Base-by-base conservation (phyloP, 2,329 filamentous ascomycete genomes). In the Hirsutella minnesotensis region DNA sequence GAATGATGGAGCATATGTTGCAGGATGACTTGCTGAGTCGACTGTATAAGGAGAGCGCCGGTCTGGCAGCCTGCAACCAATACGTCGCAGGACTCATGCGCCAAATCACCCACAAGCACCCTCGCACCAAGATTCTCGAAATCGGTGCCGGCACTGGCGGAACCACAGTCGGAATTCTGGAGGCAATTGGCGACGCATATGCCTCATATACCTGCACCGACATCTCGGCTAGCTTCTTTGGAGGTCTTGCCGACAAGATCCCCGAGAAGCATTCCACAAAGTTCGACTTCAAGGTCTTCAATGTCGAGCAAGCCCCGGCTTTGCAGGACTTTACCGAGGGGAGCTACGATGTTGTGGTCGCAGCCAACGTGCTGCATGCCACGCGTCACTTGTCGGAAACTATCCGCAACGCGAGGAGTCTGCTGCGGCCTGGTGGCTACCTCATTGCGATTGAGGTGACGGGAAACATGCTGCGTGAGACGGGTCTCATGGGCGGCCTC, bases 121-220 rank as follows among this genome's bases (percentile, higher is more conserved):
- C 68, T 0, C 57, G 58, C n/a, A 55, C 66, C 40, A 62, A 63
- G 3, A 58, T 71, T 24, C 46, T 72, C 4, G 56, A 59, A 42
- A 53, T 66, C 9, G 67, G 67, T 15, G 67, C 63, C 9, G 69
- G 69, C 1, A 68, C 65, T 3, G 68, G 66, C 3, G 60, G 58
- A 10, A 56, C 65, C 0, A 72, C 69, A 0, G 49, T 55, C 7
- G 40, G 38, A 1, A 51, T 71, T 5, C 47, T 72, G 1, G 43
- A 52, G 2, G 40, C 42, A 2, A 47, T 69, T 5, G 57, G 53
- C 2, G 18, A 47, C 13, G 13, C 47, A 2, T 66, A 65, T 18
- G 22, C 36, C 9, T 31, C 40, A 2, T 73, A 72, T 49, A 67
- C 63, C 0, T 73, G 57, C 51, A 72, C 70, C 0, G 68, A 72